Percentiles rank a stretch among this genome's conserved stretches.
These are phyloP conservation scores for Westerdykella ornata DNA, from an alignment of 2,329 filamentous ascomycete genomes.

Conservation along the genomic window DNA sequence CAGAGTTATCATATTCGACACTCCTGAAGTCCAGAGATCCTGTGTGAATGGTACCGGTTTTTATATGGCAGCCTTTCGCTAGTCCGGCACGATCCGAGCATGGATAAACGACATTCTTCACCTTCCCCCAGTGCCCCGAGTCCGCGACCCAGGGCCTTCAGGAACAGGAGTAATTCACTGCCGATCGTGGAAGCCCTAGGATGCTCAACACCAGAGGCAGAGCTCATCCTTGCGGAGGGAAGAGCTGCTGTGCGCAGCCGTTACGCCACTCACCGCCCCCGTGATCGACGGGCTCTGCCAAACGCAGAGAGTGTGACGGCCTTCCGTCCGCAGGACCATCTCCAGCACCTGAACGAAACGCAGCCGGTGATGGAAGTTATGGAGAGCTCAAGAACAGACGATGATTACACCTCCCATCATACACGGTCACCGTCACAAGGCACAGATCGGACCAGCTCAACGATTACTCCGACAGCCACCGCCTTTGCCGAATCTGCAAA, in stretches of 20 bases:
- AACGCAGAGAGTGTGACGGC: slow-evolving; percentile 15
- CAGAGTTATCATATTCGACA: not conserved
- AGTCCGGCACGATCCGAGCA: slow-evolving; percentile 16
- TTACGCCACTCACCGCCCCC: slow-evolving; percentile 6
- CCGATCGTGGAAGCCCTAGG: slow-evolving; percentile 31
- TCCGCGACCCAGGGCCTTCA: slow-evolving; percentile 18
- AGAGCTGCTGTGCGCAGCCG: slow-evolving; percentile 30
- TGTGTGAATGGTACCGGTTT: slow-evolving; percentile 6
- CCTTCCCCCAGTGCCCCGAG: slow-evolving; percentile 13
- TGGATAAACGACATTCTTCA: slow-evolving; percentile 24
- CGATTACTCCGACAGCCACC: slow-evolving; percentile 13
- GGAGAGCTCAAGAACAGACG: slow-evolving; percentile 1
- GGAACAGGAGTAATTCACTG: slow-evolving; percentile 33
- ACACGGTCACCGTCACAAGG: slow-evolving; percentile 24
- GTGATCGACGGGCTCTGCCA: slow-evolving; percentile 19
- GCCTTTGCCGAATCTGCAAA: not conserved
- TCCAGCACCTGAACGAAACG: slow-evolving; percentile 21
- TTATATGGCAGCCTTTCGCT: slow-evolving; percentile 17
- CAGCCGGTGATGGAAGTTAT: not conserved
- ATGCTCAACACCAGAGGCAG: slow-evolving; percentile 32
- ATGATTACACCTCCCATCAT: slow-evolving; percentile 12
- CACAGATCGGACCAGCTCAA: slow-evolving; percentile 27
- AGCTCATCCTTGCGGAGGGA: slow-evolving; percentile 31
- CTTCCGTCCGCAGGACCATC: slow-evolving; percentile 26
- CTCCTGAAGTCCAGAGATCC: not conserved